Conservation (phyloP, 78 protist species). For the Chrysochromulina parva region DNA sequence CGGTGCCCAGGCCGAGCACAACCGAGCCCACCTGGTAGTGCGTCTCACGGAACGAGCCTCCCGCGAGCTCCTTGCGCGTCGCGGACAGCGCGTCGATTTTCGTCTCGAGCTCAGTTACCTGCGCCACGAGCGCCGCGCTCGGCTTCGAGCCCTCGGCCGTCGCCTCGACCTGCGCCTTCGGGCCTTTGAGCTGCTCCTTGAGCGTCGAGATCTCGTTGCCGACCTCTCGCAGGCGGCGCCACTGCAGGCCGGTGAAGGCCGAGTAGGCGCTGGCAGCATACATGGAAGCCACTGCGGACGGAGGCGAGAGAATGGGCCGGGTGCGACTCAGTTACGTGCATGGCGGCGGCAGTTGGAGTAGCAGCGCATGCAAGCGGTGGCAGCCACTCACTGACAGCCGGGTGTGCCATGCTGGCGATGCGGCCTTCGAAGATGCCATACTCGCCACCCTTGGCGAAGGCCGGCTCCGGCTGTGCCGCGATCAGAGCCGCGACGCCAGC, state of each 20-base stretch:
- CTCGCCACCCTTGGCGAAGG: slow-evolving; percentile 16
- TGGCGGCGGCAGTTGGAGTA: too few species aligned
- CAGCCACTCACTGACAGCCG: not conserved
- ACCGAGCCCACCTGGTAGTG: slow-evolving; percentile 1
- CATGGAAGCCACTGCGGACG: not conserved
- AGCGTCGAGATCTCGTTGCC: not conserved
- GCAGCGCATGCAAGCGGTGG: too few species aligned
- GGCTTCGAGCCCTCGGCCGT: not conserved
- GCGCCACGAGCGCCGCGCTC: not conserved
- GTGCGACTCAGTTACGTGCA: too few species aligned
- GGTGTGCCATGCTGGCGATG: not conserved
- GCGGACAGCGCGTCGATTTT: not conserved
- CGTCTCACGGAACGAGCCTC: not conserved
- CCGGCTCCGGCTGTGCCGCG: not conserved
- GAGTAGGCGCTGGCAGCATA: not conserved
- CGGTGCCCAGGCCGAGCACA: slow-evolving; percentile 3
- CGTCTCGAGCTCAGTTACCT: not conserved
- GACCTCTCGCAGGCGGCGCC: slow-evolving; percentile 15
- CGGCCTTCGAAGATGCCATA: not conserved
- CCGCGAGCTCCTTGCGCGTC: not conserved
- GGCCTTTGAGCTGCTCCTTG: not conserved
- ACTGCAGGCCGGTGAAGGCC: slow-evolving; percentile 9
- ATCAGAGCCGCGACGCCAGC: not conserved
- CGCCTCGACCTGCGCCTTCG: not conserved
- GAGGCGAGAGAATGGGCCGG: too few species aligned